Evolutionary conservation across 495 filamentous ascomycete genomes (phyloP), one percentile per base, ranked within the genome.

Genomic region (Oleoguttula mirabilis): DNA sequence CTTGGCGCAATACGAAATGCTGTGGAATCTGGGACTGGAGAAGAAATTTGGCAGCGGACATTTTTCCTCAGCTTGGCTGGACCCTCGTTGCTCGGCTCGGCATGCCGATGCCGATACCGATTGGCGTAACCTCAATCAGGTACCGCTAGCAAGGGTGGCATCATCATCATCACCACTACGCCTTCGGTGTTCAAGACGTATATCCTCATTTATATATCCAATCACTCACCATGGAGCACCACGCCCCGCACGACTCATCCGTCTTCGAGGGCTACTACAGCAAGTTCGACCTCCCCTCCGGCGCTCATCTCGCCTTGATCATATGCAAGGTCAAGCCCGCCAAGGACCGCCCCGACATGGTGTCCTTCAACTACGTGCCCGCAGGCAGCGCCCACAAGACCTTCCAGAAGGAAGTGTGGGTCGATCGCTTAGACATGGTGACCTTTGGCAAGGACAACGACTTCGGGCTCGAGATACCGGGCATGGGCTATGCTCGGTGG

Each of bases 241-340:
- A 51, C 31, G 43, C 48, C 3, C 66, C 66, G 3, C 67, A 70
- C 43, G 33, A 44, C 1, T 28, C 17, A 11, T 45, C 61, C 10
- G 50, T 45, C n/a, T 68, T 70, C 45, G 67, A 70, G 46, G 67
- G 66, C 11, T 68, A 60, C 51, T 68, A 69, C 53, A 63, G 61
- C 20, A 66, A 66, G 30, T 66, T 70, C 41, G 41, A 50, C 20
- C 60, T 69, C 1, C 52, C 61, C 24, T 61, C 60, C 3, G 57
- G 61, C 34, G 55, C 55, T 4, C 52, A 58, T 17, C 30, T 65
- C n/a, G 52, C 55, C 12, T 22, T 61, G 27, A 57, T 62, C 37
- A 55, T 62, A 15, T 62, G 59, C 45, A 50, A 40, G 14, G 61
- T 69, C 17, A 58, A 52, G 16, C 45, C 44, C 20, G 66, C 60